Base-by-base conservation (phyloP, 2,329 filamentous ascomycete genomes). In the Exophiala mesophila region DNA sequence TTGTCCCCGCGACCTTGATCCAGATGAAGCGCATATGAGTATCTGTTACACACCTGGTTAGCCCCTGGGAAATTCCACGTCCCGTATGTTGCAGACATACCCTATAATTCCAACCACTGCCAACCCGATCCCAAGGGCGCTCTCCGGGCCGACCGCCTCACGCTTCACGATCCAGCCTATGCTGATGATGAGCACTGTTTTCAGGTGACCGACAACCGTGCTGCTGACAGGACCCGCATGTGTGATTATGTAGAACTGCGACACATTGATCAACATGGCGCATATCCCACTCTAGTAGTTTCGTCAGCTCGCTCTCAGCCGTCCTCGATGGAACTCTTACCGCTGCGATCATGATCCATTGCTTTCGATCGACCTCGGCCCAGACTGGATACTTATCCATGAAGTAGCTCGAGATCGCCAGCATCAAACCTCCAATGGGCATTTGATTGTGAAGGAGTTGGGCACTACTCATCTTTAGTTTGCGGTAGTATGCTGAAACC, bases 381-480 rank as follows among this genome's bases (percentile, higher is more conserved):
- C 75, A 78, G 8, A 68, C 66, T 2, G 80, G 79, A 55, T 82
- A 77, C 12, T 70, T 74, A 54, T 85, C 82, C 15, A 78, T 66
- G 55, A 83, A 82, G 0, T 80, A 80, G 47, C 83, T 81, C 24
- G 76, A 72, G 54, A 82, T 83, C 19, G 83, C 70, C 39, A 85
- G 70, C 50, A 83, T 60, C 46, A 81, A 70, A 2, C 76, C 73
- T 16, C 78, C 77, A 2, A 82, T 65, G 2, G 80, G 79, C 2
- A 80, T 77, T 61, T 84, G 80, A 61, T 82, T 83, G 63, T 78
- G 77, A 8, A 85, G 69, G 21, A 85, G 65, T 64, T 85, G 82
- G 73, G 82, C 80, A 62, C 78, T 83, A 51, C 73, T 76, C 65
- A 83, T 78, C 47, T 79, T 71, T 16, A 83, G 69, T 61, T 77